phyloP scores from a whole-genome alignment of 345 rosid species.

The Geranium brycei region DNA sequence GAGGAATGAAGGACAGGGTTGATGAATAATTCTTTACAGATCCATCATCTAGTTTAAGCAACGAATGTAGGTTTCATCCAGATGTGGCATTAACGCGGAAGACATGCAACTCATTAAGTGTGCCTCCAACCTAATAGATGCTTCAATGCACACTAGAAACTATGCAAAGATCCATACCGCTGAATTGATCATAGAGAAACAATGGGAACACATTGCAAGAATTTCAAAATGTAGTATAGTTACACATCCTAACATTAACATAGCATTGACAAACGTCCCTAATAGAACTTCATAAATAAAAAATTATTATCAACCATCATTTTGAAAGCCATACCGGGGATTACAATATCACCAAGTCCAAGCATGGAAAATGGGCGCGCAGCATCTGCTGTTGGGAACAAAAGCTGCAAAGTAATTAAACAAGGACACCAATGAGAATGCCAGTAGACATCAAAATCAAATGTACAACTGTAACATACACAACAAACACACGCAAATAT shows the following conservation, averaged over 20 bases:
- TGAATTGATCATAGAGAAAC: not conserved
- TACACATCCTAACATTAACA: not conserved
- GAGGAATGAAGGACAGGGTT: no score
- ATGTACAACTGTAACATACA: not conserved
- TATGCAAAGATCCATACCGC: no score
- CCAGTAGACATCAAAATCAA: not conserved
- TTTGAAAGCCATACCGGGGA: constrained; percentile 54
- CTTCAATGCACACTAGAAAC: no score
- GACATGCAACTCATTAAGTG: no score
- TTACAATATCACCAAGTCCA: constrained; percentile 98
- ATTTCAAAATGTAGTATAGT: not conserved
- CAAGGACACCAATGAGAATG: not conserved
- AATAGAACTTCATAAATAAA: not conserved
- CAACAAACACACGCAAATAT: not conserved
- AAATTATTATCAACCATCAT: constrained; percentile 4
- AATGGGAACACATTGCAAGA: not conserved
- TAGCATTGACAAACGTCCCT: not conserved
- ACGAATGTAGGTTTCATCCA: no score
- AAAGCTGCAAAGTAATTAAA: constrained; percentile 39
- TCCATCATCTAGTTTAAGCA: no score
- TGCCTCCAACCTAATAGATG: no score
- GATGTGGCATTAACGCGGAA: no score
- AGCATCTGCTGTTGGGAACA: constrained; percentile 76
- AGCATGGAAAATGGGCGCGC: constrained; percentile 92
- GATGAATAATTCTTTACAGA: no score